These are phyloP conservation scores for Clonostachys rhizophaga DNA, from an alignment of 2,329 filamentous ascomycete species.

Conservation along the genomic window DNA sequence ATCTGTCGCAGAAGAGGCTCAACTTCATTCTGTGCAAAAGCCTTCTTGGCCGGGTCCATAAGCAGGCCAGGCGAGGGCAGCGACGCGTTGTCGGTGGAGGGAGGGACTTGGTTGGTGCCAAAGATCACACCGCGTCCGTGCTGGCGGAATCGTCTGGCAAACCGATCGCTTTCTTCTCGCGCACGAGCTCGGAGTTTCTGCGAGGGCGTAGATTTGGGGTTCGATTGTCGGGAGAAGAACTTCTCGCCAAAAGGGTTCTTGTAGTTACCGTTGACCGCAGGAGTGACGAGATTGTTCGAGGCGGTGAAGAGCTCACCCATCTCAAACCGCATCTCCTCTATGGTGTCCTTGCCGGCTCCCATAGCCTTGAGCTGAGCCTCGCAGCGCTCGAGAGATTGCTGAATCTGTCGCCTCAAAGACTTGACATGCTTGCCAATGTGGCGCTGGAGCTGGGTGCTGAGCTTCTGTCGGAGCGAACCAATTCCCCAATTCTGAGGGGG, in stretches of 20 bases:
- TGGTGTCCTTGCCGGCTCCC: conserved; percentile 43
- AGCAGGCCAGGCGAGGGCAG: conserved; percentile 21
- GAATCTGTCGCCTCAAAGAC: conserved; percentile 43
- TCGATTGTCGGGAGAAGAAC: conserved; percentile 45
- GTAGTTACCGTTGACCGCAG: conserved; percentile 49
- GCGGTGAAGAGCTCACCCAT: conserved; percentile 47
- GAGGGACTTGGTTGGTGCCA: conserved; percentile 10
- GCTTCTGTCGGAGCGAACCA: conserved; percentile 37
- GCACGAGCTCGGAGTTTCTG: conserved; percentile 46
- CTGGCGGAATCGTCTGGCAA: conserved; percentile 40
- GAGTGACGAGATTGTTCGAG: conserved; percentile 48
- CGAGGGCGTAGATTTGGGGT: conserved; percentile 42
- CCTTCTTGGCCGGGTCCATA: conserved; percentile 34
- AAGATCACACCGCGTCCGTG: conserved; percentile 45
- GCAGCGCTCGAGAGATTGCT: conserved; percentile 41
- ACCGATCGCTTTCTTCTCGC: conserved; percentile 46
- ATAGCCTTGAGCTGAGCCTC: conserved; percentile 44
- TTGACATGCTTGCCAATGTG: conserved; percentile 49
- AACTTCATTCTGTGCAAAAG: conserved; percentile 42
- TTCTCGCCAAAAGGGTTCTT: conserved; percentile 47
- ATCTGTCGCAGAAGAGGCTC: conserved; percentile 44
- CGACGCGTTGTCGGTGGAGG: conserved; percentile 1
- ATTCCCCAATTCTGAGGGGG: conserved; percentile 43
- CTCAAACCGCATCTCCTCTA: conserved; percentile 48
- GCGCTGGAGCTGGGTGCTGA: conserved; percentile 43